These are phyloP conservation scores for Sphagnum fallax DNA, from an alignment of 228 moss, liverwort and hornwort genomes.

Conservation along the genomic window DNA sequence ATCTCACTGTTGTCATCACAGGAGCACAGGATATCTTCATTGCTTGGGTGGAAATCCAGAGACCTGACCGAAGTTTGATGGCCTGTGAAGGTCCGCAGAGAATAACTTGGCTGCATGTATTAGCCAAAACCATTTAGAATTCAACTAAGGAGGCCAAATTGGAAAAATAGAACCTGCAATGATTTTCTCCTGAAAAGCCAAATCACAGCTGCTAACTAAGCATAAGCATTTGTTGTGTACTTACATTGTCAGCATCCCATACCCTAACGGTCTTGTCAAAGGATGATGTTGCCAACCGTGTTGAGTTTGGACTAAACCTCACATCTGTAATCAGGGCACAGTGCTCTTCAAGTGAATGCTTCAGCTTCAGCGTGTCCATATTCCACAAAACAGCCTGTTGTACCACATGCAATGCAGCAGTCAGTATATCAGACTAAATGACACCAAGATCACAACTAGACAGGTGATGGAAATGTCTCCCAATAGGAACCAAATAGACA, in stretches of 20 bases:
- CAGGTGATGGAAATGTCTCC: too few species aligned
- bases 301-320: constrained; percentile 92
- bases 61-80: constrained; percentile 95
- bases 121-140: too few species aligned
- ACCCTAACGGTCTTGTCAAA: constrained; percentile 98
- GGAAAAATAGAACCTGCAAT: too few species aligned
- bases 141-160: too few species aligned
- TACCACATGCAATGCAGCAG: too few species aligned
- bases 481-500: too few species aligned
- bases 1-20: constrained; percentile 98
- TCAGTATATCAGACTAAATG: too few species aligned
- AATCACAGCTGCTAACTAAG: not conserved
- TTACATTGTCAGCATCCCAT: constrained; percentile 99
- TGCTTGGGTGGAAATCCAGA: constrained; percentile 90
- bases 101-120: constrained; percentile 76
- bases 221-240: constrained; percentile 12
- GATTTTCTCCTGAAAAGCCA: too few species aligned
- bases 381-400: constrained; percentile 90
- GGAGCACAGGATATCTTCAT: constrained; percentile 91
- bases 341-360: constrained; percentile 95
- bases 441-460: too few species aligned
- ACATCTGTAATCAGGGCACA: constrained; percentile 93
- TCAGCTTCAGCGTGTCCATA: constrained; percentile 94
- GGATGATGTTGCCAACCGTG: constrained; percentile 92
- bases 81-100: constrained; percentile 72